Conservation (phyloP, 331 rosid genomes). For the Acacia pycnantha region DNA sequence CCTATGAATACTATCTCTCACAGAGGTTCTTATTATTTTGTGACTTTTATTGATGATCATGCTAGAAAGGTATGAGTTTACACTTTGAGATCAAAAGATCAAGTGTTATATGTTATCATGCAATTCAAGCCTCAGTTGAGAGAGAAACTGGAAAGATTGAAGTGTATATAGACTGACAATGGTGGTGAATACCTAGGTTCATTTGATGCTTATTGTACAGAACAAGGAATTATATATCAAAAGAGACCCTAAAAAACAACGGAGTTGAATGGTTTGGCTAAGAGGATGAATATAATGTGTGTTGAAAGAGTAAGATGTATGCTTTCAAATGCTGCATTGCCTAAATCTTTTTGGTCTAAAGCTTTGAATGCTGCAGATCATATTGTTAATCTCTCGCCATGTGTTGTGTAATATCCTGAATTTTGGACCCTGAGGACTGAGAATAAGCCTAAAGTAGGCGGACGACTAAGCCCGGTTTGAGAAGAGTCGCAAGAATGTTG, state of each 20-base stretch:
- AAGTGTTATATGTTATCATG: background rate
- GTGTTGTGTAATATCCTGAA: too few species aligned
- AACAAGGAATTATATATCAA: too few species aligned
- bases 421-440: too few species aligned
- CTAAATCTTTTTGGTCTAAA: background rate
- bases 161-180: too few species aligned
- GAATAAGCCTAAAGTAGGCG: too few species aligned
- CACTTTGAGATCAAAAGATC: background rate
- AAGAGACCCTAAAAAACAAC: background rate
- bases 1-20: background rate
- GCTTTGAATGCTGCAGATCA: background rate
- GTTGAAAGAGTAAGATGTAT: background rate
- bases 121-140: background rate
- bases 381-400: too few species aligned
- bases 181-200: background rate
- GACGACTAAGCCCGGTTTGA: too few species aligned
- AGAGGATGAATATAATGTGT: background rate
- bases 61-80: background rate
- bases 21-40: background rate
- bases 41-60: slow-evolving; percentile 12
- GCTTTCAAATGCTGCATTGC: background rate
- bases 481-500: too few species aligned
- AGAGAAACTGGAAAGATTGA: background rate
- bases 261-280: background rate
- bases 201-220: too few species aligned